Conservation (phyloP, 1,139 yeast species). For the Yarrowia galli region DNA sequence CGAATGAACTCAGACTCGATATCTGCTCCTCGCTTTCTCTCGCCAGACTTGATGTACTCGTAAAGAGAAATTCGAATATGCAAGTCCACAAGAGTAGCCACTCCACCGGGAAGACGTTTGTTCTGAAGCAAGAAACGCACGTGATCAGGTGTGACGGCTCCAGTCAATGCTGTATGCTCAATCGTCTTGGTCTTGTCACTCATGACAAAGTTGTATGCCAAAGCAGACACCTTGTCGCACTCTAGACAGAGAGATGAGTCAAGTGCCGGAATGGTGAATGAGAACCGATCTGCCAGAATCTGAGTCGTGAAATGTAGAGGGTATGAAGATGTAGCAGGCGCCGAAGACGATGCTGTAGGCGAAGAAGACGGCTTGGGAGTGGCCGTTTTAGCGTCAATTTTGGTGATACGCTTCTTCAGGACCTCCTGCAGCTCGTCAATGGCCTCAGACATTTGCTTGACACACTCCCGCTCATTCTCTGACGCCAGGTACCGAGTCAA, state of each 20-base stretch:
- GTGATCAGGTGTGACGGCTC: slow-evolving; percentile 29
- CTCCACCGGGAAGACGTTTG: slow-evolving; percentile 29
- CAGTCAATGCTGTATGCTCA: slow-evolving; percentile 23
- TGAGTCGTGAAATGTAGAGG: slow-evolving; percentile 29
- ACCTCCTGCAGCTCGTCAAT: slow-evolving; percentile 6
- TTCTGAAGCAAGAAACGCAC: slow-evolving; percentile 31
- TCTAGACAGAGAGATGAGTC: slow-evolving; percentile 27
- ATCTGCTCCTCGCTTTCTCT: slow-evolving; percentile 41
- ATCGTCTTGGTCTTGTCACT: slow-evolving; percentile 29
- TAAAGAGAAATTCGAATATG: slow-evolving; percentile 38
- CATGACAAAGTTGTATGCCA: slow-evolving; percentile 33
- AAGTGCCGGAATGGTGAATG: slow-evolving; percentile 31
- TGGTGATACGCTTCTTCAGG: not conserved
- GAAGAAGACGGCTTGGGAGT: not conserved
- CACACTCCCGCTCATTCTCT: slow-evolving; percentile 12
- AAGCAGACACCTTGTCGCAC: slow-evolving; percentile 20
- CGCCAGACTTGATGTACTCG: slow-evolving; percentile 38
- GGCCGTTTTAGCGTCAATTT: not conserved
- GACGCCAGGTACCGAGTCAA: slow-evolving; percentile 15
- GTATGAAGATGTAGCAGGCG: not conserved
- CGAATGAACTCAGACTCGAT: slow-evolving; percentile 44
- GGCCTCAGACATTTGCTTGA: slow-evolving; percentile 3
- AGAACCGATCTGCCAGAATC: slow-evolving; percentile 13
- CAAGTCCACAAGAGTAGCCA: slow-evolving; percentile 41
- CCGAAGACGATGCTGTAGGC: too few relatives aligned